Evolutionary conservation across 129 eudicot species (phyloP), one percentile per base, ranked within the genome.

Genomic region (Artemisia argyi): DNA sequence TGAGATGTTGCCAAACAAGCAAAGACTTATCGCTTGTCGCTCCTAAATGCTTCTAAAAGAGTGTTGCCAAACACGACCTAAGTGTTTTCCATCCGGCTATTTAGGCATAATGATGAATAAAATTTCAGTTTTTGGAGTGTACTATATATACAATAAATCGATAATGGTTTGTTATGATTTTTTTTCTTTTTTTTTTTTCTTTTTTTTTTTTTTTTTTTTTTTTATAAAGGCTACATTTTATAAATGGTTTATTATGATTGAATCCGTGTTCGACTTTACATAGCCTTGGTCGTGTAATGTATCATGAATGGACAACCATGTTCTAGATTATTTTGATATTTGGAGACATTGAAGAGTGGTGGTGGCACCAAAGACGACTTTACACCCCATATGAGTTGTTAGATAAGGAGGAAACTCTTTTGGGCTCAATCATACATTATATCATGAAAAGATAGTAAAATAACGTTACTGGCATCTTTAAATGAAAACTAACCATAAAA

Each of bases 381-480:
- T 76, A 68, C 64, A 49, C 13, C 69, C 60, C 74, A 76, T 76
- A 69, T 76, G 74, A 54, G 80, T 68, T 68, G 69, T 71, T 76
- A 17, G 54, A 48, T 49, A 76, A 67, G 39, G 74, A 68, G 68
- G 59, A 6, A 68, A 48, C 35, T 30, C 61, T 68, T 76, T 75
- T 76, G 47, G 13, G 46, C 0, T 30, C 16, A 56, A 66, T 68
- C 54, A 50, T 67, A 67, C 55, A 68, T 64, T 65, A 61, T 61
- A 16, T 49, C 35, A 73, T 53, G 24, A 19, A 64, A 50, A 57
- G 51, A 71, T 10, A 11, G 24, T 19, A 32, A 18, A 22, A 66
- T 32, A 54, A 4, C 15, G 15, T 0, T 2, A 13, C 12, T 49
- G 50, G 50, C 30, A 48, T 48, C 1, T 67, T 50, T 14, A 18